Evolutionary conservation across 2,329 filamentous ascomycete genomes (phyloP), one percentile per base, ranked within the genome.

Genomic region (Phaeoacremonium minimum): DNA sequence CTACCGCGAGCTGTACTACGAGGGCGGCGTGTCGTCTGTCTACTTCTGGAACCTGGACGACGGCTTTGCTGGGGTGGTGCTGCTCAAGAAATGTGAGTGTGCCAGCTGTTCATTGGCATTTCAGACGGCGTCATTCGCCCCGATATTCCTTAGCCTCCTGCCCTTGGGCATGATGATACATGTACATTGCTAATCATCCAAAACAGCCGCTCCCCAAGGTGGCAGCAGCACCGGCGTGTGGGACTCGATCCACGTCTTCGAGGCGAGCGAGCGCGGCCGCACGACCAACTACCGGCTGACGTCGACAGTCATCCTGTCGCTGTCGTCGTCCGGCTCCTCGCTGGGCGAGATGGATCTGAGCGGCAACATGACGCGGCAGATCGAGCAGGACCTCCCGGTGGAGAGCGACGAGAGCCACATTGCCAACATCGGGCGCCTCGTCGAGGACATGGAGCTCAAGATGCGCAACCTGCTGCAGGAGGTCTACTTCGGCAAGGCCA

Each of bases 381-480:
- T 96, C 35, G 91, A 98, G 70, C 80, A 86, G 55, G 90, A 97
- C 63, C 72, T 95, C 58, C 80, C 87, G 7, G 87, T 96, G 26
- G 88, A 95, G 50, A 85, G 83, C 53, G 91, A 97, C 63, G 84
- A 85, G 49, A 88, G 85, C 61, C 93, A 98, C 70, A 93, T 98
- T 51, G 87, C 86, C 51, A 98, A 98, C 64, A 87, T 97, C 42
- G 93, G 93, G 40, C 77, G 83, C 46, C 74, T 98, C 57, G 90
- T 98, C 35, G 93, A 98, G 72, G 93, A 98, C 63, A 97, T 98
- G 93, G 93, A 98, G 69, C 80, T 96, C 60, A 95, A 96, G 75
- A 97, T 98, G 93, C 80, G 93, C 47, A 98, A 98, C 64, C 64
- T 97, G 63, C 70, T 98, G 60, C 91, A 98, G 72, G 93, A 98